Conservation (phyloP, 495 filamentous ascomycete genomes). For the Thermochaetoides thermophila region DNA sequence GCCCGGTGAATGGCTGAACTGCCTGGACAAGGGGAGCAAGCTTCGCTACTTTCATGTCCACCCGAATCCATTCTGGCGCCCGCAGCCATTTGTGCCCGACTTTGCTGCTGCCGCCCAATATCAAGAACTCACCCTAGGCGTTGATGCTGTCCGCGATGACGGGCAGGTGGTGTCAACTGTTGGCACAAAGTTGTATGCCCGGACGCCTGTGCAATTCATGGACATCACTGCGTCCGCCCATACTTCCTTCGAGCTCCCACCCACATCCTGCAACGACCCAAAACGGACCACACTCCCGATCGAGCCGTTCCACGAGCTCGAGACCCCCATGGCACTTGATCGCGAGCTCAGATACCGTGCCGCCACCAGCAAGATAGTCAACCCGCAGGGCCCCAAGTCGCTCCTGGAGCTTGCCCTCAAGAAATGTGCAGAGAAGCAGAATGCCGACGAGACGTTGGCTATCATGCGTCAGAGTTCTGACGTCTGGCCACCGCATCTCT, state of each 20-base stretch:
- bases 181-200: constrained; percentile 7
- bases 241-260: constrained; percentile 10
- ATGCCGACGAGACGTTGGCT: constrained; percentile 2
- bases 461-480: not conserved
- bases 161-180: too few species aligned
- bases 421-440: constrained; percentile 1
- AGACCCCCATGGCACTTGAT: constrained; percentile 2
- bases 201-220: constrained; percentile 15
- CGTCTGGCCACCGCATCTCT: not conserved
- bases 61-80: constrained; percentile 32
- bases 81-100: not conserved
- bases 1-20: constrained; percentile 53
- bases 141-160: too few species aligned
- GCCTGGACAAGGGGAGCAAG: constrained; percentile 31
- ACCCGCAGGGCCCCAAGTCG: constrained; percentile 9
- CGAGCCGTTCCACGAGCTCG: constrained; percentile 12
- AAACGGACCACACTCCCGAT: constrained; percentile 1
- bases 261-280: not conserved
- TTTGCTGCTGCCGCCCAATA: constrained; percentile 1
- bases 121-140: constrained; percentile 5
- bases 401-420: constrained; percentile 14
- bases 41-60: constrained; percentile 24
- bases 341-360: not conserved
- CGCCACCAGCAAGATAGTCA: not conserved
- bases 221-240: constrained; percentile 1